A percentile compares a stretch with the other conserved stretches of the same genome.
These are phyloP conservation scores for Picochlorum costavermella DNA, from an alignment of 139 green algal genomes.

Conservation along the genomic window DNA sequence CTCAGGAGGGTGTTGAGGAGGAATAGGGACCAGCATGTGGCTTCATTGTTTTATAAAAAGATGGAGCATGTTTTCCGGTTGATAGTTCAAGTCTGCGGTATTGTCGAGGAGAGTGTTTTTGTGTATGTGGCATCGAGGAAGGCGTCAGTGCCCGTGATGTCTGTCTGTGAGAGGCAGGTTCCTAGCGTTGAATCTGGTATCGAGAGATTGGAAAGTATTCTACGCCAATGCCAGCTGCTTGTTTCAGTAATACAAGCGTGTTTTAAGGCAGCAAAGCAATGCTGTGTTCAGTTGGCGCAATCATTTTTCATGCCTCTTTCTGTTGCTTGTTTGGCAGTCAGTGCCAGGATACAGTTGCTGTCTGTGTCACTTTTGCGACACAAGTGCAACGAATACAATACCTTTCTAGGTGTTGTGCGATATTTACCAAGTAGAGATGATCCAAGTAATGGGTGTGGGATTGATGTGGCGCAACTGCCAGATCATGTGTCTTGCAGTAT, in stretches of 20 bases:
- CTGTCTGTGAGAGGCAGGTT: background rate
- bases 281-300: background rate
- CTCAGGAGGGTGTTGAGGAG: background rate
- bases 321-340: background rate
- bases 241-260: background rate
- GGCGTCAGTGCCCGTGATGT: background rate
- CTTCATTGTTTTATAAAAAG: background rate
- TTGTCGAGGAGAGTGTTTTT: background rate
- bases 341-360: background rate
- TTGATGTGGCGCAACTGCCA: background rate
- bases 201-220: background rate
- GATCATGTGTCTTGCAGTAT: background rate
- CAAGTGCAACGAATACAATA: background rate
- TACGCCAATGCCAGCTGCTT: background rate
- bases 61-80: background rate
- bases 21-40: background rate
- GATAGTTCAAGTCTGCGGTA: background rate
- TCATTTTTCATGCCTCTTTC: conserved; percentile 1
- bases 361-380: background rate
- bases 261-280: background rate
- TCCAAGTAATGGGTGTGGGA: background rate
- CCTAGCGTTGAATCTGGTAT: background rate
- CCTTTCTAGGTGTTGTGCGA: background rate
- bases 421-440: background rate
- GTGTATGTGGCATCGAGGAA: background rate